Evolutionary conservation across 2,329 filamentous ascomycete genomes (phyloP).

Genomic region (Leptographium wingfieldii): DNA sequence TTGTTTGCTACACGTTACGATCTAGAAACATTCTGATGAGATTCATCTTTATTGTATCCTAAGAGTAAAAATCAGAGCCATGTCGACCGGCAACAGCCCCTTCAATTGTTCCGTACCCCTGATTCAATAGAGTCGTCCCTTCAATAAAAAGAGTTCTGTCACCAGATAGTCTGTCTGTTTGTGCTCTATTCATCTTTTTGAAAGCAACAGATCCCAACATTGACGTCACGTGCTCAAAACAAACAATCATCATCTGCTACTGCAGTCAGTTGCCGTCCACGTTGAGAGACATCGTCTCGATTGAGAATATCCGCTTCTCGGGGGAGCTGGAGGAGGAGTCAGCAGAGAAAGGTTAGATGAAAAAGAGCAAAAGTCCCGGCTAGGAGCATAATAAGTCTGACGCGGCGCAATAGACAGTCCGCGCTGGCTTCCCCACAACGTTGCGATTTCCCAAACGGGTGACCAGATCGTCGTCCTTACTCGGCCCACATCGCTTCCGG

Average conservation of each 20-base stretch:
- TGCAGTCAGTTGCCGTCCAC: background rate
- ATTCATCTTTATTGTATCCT: too few species aligned
- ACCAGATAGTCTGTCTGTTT: too few species aligned
- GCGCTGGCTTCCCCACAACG: background rate
- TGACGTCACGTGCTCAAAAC: too few species aligned
- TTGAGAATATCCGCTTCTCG: conserved; percentile 32
- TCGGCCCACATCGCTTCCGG: background rate
- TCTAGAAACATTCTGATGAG: conserved; percentile 1
- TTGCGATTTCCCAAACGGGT: conserved; percentile 1
- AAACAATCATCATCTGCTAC: too few species aligned
- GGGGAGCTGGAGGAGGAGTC: conserved; percentile 27
- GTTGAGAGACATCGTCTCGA: conserved; percentile 15
- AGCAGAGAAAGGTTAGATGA: conserved; percentile 4
- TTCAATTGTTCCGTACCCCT: too few species aligned
- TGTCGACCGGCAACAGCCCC: too few species aligned
- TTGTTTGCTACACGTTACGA: conserved; percentile 3
- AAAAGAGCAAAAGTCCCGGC: background rate
- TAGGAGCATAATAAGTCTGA: background rate
- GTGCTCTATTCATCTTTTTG: too few species aligned
- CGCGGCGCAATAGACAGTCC: background rate
- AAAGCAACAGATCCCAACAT: too few species aligned
- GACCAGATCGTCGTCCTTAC: conserved; percentile 1
- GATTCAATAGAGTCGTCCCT: too few species aligned
- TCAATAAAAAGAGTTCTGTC: too few species aligned
- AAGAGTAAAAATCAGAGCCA: too few species aligned